phyloP scores from a whole-genome alignment of 2,329 filamentous ascomycete genomes.

The Nectriaceae sp. region DNA sequence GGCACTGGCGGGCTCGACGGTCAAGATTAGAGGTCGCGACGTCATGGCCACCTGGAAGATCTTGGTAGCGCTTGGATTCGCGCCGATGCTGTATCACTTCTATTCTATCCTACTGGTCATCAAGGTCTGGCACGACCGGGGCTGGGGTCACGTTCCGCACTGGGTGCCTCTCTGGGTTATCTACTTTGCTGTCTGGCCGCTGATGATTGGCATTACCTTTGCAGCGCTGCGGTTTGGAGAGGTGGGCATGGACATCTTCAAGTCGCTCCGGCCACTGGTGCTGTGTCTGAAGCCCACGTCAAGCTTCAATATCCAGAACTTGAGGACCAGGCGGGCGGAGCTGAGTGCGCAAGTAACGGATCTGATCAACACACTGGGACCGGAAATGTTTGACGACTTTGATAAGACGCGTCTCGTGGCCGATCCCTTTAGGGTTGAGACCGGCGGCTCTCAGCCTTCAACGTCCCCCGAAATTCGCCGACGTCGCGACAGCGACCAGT shows the following conservation, averaged over 20 bases:
- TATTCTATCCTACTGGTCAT: constrained; percentile 75
- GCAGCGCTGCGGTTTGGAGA: constrained; percentile 93
- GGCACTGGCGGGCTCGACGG: constrained; percentile 80
- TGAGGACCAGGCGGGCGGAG: constrained; percentile 71
- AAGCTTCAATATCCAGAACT: constrained; percentile 78
- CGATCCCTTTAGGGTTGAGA: constrained; percentile 48
- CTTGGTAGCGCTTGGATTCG: constrained; percentile 80
- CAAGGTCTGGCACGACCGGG: constrained; percentile 78
- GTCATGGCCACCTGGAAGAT: constrained; percentile 96
- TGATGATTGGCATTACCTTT: constrained; percentile 89
- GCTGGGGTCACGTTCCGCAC: constrained; percentile 78
- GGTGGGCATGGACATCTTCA: constrained; percentile 98
- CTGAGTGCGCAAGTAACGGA: constrained; percentile 84
- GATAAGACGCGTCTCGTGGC: constrained; percentile 72
- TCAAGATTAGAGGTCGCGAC: constrained; percentile 86
- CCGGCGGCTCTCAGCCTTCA: constrained; percentile 23
- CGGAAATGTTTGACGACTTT: constrained; percentile 97
- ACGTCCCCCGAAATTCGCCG: constrained; percentile 24
- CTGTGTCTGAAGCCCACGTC: constrained; percentile 83
- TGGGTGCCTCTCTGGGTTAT: constrained; percentile 81
- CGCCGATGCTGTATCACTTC: constrained; percentile 78
- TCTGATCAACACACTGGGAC: constrained; percentile 91
- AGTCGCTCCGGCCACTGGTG: constrained; percentile 85
- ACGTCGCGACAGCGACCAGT: constrained; percentile 53
- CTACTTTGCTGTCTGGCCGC: constrained; percentile 71